phyloP scores from a whole-genome alignment of 2,329 filamentous ascomycete species.

The Cordyceps militaris region DNA sequence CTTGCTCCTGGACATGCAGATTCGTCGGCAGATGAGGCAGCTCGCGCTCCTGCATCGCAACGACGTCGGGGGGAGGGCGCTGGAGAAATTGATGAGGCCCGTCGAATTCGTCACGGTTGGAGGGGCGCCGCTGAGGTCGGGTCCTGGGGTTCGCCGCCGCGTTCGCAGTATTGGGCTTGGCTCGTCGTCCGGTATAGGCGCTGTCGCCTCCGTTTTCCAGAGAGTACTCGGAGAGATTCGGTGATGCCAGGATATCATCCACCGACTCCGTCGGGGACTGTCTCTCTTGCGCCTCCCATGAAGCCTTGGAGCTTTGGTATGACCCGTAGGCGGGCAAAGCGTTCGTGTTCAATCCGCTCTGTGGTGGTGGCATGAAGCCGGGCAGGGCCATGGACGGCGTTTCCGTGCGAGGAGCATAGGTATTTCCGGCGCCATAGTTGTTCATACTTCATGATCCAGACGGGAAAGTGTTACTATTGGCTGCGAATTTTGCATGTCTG shows the following conservation, averaged over 20 bases:
- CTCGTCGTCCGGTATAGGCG: conserved; percentile 33
- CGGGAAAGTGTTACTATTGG: conserved; percentile 7
- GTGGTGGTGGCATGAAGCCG: conserved; percentile 36
- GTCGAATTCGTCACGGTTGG: conserved; percentile 84
- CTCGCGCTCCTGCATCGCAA: conserved; percentile 71
- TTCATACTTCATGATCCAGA: conserved; percentile 3
- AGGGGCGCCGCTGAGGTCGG: conserved; percentile 59
- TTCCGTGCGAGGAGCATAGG: conserved; percentile 28
- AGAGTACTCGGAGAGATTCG: conserved; percentile 54
- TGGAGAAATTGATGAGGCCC: conserved; percentile 78
- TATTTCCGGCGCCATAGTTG: conserved; percentile 6
- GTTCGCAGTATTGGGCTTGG: conserved; percentile 27
- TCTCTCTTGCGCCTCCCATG: conserved; percentile 42
- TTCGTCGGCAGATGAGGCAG: conserved; percentile 77
- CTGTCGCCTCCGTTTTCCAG: conserved; percentile 43
- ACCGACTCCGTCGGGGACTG: conserved; percentile 53
- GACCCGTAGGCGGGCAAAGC: conserved; percentile 25
- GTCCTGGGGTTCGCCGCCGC: conserved; percentile 33
- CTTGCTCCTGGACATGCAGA: conserved; percentile 76
- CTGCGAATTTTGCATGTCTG: background rate
- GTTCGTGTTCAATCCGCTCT: conserved; percentile 33
- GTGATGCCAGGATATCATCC: conserved; percentile 52
- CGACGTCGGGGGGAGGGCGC: conserved; percentile 60
- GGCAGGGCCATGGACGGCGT: conserved; percentile 32
- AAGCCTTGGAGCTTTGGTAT: conserved; percentile 35